Conservation (phyloP, 2,329 filamentous ascomycete genomes). For the Lachnellula subtilissima region DNA sequence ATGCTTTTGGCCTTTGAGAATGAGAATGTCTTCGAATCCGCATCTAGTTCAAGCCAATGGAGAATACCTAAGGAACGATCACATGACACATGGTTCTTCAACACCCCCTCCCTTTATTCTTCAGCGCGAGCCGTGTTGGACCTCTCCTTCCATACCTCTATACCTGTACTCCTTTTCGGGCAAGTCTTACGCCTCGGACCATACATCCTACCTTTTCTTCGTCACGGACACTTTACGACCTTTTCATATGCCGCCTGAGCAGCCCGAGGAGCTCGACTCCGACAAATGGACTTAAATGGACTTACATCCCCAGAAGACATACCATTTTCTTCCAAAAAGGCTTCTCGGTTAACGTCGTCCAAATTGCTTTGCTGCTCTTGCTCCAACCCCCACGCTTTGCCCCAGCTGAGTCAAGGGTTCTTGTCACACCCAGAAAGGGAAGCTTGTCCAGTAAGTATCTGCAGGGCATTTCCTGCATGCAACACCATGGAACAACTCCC, state of each 20-base stretch:
- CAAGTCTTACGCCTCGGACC: background rate
- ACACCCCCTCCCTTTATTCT: background rate
- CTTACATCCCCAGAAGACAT: background rate
- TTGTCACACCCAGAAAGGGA: slow-evolving; percentile 15
- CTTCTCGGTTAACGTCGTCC: background rate
- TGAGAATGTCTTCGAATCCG: background rate
- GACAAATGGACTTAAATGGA: background rate
- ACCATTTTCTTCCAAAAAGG: background rate
- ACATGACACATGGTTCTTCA: background rate
- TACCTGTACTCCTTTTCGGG: background rate
- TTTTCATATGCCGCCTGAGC: background rate
- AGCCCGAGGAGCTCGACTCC: background rate
- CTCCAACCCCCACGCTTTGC: slow-evolving; percentile 11
- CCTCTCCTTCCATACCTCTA: background rate
- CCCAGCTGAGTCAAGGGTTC: slow-evolving; percentile 16
- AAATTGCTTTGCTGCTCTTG: slow-evolving; percentile 13
- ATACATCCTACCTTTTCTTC: background rate
- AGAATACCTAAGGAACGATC: too few relatives aligned
- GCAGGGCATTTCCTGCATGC: background rate
- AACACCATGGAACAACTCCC: background rate
- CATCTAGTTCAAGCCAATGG: background rate
- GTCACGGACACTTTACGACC: background rate
- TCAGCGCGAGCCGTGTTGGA: background rate
- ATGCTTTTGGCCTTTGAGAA: background rate
- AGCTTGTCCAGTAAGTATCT: background rate